These are phyloP conservation scores for Puccinia hordei DNA, from an alignment of 1,284 basidiomycete genomes.

Conservation along the genomic window DNA sequence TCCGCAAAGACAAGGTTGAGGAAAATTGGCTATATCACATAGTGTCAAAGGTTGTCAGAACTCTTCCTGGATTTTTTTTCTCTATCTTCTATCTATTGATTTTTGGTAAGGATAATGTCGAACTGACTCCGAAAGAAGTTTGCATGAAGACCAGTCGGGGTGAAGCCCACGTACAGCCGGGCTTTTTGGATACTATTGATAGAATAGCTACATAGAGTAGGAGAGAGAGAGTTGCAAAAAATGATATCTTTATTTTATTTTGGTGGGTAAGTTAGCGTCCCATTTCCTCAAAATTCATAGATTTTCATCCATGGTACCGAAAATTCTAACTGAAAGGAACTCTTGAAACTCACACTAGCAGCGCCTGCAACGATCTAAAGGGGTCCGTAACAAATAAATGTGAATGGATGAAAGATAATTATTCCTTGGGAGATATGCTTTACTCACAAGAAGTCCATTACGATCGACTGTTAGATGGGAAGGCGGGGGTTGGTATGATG, in stretches of 20 bases:
- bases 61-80: neutral
- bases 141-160: slow-evolving; percentile 30
- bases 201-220: slow-evolving; percentile 27
- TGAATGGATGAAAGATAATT: neutral
- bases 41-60: neutral
- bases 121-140: slow-evolving; percentile 43
- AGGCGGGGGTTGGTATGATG: neutral
- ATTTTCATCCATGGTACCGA: too few species aligned
- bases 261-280: neutral
- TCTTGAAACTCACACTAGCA: slow-evolving; percentile 13
- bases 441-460: slow-evolving; percentile 32
- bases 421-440: neutral
- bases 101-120: neutral
- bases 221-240: slow-evolving; percentile 17
- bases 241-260: slow-evolving; percentile 3
- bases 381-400: neutral
- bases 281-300: neutral
- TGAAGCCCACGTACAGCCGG: slow-evolving; percentile 22
- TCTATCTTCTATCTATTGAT: neutral
- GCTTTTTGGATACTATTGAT: slow-evolving; percentile 9
- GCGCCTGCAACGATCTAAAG: slow-evolving; percentile 35
- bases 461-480: slow-evolving; percentile 20
- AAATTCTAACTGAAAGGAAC: too few species aligned
- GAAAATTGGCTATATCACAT: slow-evolving; percentile 18
- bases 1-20: slow-evolving; percentile 32